These are phyloP conservation scores for Wallacemonas collosoma DNA, from an alignment of 208 protist species.

Conservation along the genomic window DNA sequence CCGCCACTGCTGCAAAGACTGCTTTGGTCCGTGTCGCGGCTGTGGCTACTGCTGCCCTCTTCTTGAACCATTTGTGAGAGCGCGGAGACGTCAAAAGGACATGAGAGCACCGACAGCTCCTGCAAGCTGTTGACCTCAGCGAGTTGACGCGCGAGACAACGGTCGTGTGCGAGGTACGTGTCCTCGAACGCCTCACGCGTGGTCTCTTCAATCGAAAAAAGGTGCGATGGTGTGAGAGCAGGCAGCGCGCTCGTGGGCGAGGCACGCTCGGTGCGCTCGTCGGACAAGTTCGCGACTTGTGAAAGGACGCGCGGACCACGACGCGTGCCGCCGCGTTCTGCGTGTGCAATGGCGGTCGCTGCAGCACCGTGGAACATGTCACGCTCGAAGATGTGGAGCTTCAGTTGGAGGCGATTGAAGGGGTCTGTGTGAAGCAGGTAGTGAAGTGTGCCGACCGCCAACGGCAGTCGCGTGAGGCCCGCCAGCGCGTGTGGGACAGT, in stretches of 20 bases:
- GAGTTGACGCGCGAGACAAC: constrained; percentile 28
- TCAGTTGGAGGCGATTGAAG: constrained; percentile 73
- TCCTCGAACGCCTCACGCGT: constrained; percentile 55
- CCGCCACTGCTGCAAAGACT: background rate
- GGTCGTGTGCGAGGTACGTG: constrained; percentile 48
- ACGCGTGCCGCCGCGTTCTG: background rate
- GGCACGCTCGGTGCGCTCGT: background rate
- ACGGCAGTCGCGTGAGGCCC: constrained; percentile 51
- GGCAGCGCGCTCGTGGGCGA: constrained; percentile 18
- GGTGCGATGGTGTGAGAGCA: constrained; percentile 32
- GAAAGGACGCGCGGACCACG: too few species aligned
- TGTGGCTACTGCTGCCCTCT: constrained; percentile 14
- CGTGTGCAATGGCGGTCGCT: constrained; percentile 28
- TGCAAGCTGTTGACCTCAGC: background rate
- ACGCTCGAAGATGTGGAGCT: constrained; percentile 72
- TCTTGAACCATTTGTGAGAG: constrained; percentile 39
- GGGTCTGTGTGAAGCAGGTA: constrained; percentile 53
- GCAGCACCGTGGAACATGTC: constrained; percentile 33
- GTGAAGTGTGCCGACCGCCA: constrained; percentile 65
- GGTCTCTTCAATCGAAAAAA: constrained; percentile 63
- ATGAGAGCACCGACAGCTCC: constrained; percentile 21
- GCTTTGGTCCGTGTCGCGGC: background rate
- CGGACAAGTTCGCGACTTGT: too few species aligned
- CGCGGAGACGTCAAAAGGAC: constrained; percentile 33
- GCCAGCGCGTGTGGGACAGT: constrained; percentile 23